These are phyloP conservation scores for Myxozyma mucilagina DNA, from an alignment of 805 yeast species.

Conservation along the genomic window DNA sequence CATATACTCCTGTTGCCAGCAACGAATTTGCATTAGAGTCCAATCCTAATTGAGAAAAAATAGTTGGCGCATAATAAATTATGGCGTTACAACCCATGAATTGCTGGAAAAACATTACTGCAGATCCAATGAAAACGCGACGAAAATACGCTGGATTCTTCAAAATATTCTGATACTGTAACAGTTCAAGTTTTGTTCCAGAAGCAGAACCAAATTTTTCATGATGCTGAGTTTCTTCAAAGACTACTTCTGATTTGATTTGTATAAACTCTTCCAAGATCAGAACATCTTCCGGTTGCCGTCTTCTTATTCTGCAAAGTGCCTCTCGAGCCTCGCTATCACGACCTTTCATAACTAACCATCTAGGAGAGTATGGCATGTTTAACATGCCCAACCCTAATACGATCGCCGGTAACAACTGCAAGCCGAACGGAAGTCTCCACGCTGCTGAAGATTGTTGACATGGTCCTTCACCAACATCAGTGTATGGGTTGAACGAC, in stretches of 20 bases:
- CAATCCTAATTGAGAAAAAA: constrained; percentile 53
- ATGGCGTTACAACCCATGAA: constrained; percentile 29
- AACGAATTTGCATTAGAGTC: constrained; percentile 46
- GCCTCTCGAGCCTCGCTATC: constrained; percentile 51
- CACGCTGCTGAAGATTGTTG: constrained; percentile 48
- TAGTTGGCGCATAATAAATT: constrained; percentile 49
- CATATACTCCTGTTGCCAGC: constrained; percentile 47
- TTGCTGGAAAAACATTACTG: constrained; percentile 16
- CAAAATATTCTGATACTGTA: background rate
- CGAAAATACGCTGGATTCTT: background rate
- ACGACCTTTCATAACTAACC: constrained; percentile 57
- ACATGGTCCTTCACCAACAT: constrained; percentile 13
- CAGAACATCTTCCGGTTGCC: constrained; percentile 13
- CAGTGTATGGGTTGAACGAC: constrained; percentile 21
- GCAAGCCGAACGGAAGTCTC: constrained; percentile 64
- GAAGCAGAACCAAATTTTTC: constrained; percentile 3
- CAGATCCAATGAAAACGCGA: constrained; percentile 15
- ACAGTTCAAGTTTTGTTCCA: background rate
- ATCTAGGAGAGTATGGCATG: constrained; percentile 49
- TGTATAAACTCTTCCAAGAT: constrained; percentile 7
- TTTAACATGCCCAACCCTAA: constrained; percentile 46
- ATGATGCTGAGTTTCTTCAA: constrained; percentile 1
- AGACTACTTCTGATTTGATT: constrained; percentile 16
- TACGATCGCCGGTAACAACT: constrained; percentile 53
- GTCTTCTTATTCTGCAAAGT: constrained; percentile 5